Evolutionary conservation across 345 rosid species (phyloP).

Genomic region (Salix exigua): DNA sequence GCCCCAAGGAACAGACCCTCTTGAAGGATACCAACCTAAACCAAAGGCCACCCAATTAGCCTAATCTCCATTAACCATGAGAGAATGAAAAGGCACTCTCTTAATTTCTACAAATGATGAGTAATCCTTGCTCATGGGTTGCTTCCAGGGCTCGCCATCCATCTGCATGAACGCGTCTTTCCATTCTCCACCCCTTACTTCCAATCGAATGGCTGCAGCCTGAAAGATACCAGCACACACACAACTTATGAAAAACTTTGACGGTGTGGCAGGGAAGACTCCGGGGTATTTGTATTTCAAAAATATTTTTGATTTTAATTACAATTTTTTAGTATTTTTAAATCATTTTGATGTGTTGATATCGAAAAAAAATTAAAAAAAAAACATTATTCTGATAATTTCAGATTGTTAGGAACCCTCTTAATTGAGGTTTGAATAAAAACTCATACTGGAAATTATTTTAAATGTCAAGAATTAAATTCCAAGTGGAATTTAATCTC

Average conservation of each 20-base stretch:
- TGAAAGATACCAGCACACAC: constrained; percentile 20
- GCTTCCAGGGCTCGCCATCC: constrained; percentile 99
- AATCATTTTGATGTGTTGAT: no score
- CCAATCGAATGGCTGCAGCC: constrained; percentile 87
- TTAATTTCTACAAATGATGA: constrained; percentile 76
- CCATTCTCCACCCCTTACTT: constrained; percentile 90
- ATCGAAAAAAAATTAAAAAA: no score
- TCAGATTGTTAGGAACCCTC: no score
- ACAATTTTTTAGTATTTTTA: no score
- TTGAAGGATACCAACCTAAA: neutral
- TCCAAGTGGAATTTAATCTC: no score
- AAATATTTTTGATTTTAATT: no score
- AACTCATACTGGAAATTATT: no score
- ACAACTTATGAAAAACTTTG: neutral
- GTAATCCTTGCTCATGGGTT: constrained; percentile 60
- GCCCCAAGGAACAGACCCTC: neutral
- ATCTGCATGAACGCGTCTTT: constrained; percentile 85
- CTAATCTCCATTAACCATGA: constrained; percentile 62
- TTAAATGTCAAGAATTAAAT: no score
- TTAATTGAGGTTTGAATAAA: no score
- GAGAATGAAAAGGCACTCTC: constrained; percentile 69
- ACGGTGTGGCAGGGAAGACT: no score
- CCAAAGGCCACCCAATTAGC: neutral
- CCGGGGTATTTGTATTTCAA: no score
- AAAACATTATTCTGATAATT: no score